phyloP scores from a whole-genome alignment of 176 grass and related monocot genomes.

The Puccinellia tenuiflora region DNA sequence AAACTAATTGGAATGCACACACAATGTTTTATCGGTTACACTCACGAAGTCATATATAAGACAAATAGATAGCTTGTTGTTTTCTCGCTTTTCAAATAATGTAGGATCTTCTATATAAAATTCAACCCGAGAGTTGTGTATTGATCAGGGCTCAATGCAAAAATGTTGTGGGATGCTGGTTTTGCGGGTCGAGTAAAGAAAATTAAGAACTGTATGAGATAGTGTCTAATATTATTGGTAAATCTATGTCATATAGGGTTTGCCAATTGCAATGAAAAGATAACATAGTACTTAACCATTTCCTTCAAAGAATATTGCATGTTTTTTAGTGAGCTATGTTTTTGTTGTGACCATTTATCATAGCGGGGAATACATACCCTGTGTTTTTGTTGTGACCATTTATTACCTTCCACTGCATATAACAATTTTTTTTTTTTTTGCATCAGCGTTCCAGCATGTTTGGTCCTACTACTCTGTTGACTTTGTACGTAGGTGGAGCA shows the following conservation, averaged over 20 bases:
- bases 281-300: neutral
- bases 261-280: neutral
- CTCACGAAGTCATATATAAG: neutral
- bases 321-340: neutral
- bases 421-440: constrained; percentile 2
- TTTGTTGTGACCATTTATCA: too few species aligned
- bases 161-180: neutral
- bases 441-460: constrained; percentile 59
- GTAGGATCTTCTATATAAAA: neutral
- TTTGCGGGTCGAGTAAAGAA: neutral
- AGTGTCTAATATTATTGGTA: neutral
- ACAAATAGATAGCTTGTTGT: neutral
- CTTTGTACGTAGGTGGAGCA: constrained; percentile 70
- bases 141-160: constrained; percentile 2
- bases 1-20: neutral
- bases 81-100: neutral
- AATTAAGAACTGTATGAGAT: neutral
- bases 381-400: too few species aligned
- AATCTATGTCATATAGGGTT: neutral
- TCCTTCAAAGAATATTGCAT: neutral
- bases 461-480: constrained; percentile 72
- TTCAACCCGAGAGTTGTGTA: neutral
- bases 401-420: constrained; percentile 1
- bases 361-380: too few species aligned
- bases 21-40: neutral